Conservation (phyloP, 2,329 filamentous ascomycete species). For the Aureobasidium sp. region DNA sequence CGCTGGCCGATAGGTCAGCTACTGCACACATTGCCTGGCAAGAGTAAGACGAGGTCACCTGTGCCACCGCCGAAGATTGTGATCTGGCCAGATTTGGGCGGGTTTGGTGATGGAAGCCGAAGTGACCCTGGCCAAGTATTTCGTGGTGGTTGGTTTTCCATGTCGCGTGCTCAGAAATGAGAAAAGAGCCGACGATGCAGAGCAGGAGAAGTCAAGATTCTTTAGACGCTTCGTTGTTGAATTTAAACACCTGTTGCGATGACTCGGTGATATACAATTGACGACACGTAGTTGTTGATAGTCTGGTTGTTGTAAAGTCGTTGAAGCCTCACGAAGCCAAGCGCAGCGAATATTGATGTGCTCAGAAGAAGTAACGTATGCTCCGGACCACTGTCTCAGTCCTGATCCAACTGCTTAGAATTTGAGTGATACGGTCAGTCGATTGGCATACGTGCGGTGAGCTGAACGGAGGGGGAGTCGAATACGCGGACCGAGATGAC, state of each 20-base stretch:
- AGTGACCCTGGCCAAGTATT: slow-evolving; percentile 15
- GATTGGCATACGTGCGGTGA: too few species aligned
- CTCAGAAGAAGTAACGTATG: too few species aligned
- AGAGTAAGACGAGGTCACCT: background rate
- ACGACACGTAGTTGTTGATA: background rate
- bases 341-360: background rate
- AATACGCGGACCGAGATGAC: too few species aligned
- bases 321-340: background rate
- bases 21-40: background rate
- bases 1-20: slow-evolving; percentile 45
- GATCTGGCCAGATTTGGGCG: slow-evolving; percentile 46
- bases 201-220: too few species aligned
- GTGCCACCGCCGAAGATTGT: slow-evolving; percentile 89
- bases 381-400: too few species aligned
- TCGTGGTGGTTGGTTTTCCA: slow-evolving; percentile 5
- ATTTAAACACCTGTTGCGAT: too few species aligned
- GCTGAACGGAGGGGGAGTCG: too few species aligned
- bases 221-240: too few species aligned
- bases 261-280: too few species aligned
- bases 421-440: too few species aligned
- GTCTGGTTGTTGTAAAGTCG: background rate
- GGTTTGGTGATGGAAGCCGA: slow-evolving; percentile 20
- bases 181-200: too few species aligned
- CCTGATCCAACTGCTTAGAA: too few species aligned
- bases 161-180: slow-evolving; percentile 13